A percentile compares a stretch with the other conserved stretches of the same genome.
phyloP scores from a whole-genome alignment of 2,329 filamentous ascomycete genomes.

The Thielaviopsis cerberus region DNA sequence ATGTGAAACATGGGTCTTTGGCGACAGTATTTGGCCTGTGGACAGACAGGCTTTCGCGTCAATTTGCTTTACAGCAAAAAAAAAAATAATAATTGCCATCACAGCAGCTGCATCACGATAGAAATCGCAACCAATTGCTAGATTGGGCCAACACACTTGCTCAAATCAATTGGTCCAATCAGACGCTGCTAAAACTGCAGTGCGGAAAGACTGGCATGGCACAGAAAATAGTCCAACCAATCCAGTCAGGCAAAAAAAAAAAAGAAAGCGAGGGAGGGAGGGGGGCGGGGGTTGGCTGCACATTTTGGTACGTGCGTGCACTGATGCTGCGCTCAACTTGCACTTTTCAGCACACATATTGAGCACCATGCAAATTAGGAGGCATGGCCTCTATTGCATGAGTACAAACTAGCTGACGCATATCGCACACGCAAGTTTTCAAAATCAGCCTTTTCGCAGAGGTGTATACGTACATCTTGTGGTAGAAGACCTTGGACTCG shows the following conservation, averaged over 20 bases:
- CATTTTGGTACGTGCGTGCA: background rate
- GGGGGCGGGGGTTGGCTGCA: background rate
- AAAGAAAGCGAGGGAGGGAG: slow-evolving; percentile 10
- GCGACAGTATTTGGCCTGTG: background rate
- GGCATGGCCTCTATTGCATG: background rate
- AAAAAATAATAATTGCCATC: background rate
- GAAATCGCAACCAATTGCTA: background rate
- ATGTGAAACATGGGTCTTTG: background rate
- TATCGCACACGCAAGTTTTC: background rate
- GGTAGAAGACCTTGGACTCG: slow-evolving; percentile 99
- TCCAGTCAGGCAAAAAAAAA: background rate
- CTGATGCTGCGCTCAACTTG: background rate
- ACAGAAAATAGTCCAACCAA: background rate
- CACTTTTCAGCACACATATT: background rate
- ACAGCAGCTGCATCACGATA: background rate
- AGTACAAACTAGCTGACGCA: background rate
- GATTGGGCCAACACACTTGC: background rate
- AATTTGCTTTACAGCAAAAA: slow-evolving; percentile 2
- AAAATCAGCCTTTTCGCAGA: background rate
- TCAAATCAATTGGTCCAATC: background rate
- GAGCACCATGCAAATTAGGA: background rate
- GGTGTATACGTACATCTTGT: slow-evolving; percentile 72
- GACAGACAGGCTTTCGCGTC: background rate
- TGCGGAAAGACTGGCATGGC: background rate
- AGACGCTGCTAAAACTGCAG: background rate